Conservation (phyloP, 208 protist species). For the Strigomonas galati region DNA sequence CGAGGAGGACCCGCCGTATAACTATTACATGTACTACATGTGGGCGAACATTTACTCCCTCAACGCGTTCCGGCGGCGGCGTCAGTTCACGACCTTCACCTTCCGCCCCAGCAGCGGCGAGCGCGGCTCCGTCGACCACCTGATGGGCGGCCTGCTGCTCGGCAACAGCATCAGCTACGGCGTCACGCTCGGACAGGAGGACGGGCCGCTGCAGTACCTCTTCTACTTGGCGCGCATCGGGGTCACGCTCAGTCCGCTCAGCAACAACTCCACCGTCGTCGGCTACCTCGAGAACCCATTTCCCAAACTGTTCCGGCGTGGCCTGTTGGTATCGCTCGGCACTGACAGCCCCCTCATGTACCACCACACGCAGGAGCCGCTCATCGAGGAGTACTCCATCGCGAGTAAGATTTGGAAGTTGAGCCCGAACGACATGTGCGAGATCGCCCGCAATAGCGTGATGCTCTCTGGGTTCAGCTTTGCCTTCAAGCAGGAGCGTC, state of each 20-base stretch:
- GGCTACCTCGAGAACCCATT: constrained; percentile 97
- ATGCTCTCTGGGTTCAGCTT: constrained; percentile 82
- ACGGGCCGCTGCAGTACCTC: constrained; percentile 96
- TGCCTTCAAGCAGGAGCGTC: constrained; percentile 75
- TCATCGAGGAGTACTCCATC: constrained; percentile 93
- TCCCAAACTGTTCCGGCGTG: constrained; percentile 91
- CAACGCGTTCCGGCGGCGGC: constrained; percentile 91
- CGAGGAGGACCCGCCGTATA: constrained; percentile 97
- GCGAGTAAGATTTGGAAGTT: constrained; percentile 93
- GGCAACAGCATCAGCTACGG: constrained; percentile 97
- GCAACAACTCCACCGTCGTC: constrained; percentile 99
- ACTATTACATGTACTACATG: constrained; percentile 99
- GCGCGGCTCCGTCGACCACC: constrained; percentile 87
- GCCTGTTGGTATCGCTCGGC: constrained; percentile 96
- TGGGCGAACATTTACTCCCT: constrained; percentile 98
- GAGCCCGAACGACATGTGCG: constrained; percentile 88
- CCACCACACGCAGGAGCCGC: constrained; percentile 96
- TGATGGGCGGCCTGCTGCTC: constrained; percentile 93
- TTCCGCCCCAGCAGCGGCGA: constrained; percentile 98
- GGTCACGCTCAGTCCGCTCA: constrained; percentile 96
- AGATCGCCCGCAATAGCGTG: constrained; percentile 90
- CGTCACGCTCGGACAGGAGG: constrained; percentile 87
- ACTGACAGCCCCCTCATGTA: constrained; percentile 95
- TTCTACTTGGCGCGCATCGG: constrained; percentile 98
- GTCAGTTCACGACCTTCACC: constrained; percentile 92